Percentiles rank a stretch among this genome's conserved stretches.
These are phyloP conservation scores for Pholiota conissans DNA, from an alignment of 768 basidiomycete species.

Conservation along the genomic window DNA sequence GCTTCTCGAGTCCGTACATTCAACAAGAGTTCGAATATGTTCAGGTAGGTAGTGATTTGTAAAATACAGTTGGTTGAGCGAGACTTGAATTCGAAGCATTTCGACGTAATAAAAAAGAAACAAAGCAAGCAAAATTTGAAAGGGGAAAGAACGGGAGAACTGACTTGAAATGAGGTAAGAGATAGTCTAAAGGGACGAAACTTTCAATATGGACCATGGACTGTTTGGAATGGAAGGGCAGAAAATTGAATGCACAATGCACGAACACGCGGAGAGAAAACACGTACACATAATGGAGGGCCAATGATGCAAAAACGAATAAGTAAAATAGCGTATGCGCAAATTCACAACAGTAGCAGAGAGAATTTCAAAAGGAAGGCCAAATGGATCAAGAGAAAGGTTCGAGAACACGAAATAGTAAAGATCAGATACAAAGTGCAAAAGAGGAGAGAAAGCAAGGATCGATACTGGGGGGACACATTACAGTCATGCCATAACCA, in stretches of 20 bases:
- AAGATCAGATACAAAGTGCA: background rate
- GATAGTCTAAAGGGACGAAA: too few relatives aligned
- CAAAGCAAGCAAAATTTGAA: background rate
- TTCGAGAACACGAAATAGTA: background rate
- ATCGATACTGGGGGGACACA: conserved; percentile 10
- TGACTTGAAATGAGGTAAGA: too few relatives aligned
- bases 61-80: background rate
- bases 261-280: background rate
- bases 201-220: too few relatives aligned
- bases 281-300: conserved; percentile 1
- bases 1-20: background rate
- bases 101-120: background rate
- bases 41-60: background rate
- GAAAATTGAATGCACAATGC: background rate
- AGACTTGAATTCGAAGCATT: background rate
- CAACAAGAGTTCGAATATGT: background rate
- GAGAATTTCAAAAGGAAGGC: background rate
- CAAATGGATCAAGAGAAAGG: background rate
- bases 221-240: background rate
- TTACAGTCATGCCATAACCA: background rate
- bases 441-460: background rate
- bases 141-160: background rate
- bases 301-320: conserved; percentile 5
- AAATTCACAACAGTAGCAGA: background rate
- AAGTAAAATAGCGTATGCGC: conserved; percentile 12